Evolutionary conservation across 148 eudicot species (phyloP).

Genomic region (Vaccinium corymbosum): DNA sequence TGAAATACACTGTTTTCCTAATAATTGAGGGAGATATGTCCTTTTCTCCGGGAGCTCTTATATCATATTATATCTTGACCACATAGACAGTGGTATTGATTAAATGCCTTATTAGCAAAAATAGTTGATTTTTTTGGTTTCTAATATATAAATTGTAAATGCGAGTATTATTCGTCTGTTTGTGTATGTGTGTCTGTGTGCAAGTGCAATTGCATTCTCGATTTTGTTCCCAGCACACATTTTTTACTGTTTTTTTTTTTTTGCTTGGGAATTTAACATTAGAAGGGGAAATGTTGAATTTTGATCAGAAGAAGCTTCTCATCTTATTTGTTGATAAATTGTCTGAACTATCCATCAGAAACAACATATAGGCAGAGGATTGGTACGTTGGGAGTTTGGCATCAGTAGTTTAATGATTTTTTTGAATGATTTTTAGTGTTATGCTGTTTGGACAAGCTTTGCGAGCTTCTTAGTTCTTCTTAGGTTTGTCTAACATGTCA

Average conservation of each 20-base stretch:
- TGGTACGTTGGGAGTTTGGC: not conserved
- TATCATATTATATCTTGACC: not conserved
- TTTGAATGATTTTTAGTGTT: not conserved
- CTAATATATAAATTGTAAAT: not conserved
- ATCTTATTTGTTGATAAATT: too few relatives aligned
- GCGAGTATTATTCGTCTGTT: not conserved
- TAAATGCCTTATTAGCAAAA: not conserved
- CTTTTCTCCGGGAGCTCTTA: not conserved
- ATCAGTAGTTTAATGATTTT: not conserved
- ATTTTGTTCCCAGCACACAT: not conserved
- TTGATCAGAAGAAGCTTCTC: too few relatives aligned
- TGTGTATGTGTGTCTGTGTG: not conserved
- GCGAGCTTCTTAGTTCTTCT: not conserved
- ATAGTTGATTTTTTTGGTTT: not conserved
- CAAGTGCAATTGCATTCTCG: not conserved
- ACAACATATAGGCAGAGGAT: not conserved
- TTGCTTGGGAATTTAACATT: not conserved
- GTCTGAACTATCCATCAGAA: not conserved
- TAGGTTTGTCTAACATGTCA: not conserved
- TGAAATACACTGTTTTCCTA: conserved; percentile 13
- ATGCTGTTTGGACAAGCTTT: not conserved
- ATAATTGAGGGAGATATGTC: not conserved
- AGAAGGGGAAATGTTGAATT: too few relatives aligned
- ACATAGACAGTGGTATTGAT: not conserved
- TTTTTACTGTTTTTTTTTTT: not conserved